A percentile compares a stretch with the other conserved stretches of the same genome.
phyloP scores from a whole-genome alignment of 495 filamentous ascomycete genomes.

The Hypoxylon perforatum region DNA sequence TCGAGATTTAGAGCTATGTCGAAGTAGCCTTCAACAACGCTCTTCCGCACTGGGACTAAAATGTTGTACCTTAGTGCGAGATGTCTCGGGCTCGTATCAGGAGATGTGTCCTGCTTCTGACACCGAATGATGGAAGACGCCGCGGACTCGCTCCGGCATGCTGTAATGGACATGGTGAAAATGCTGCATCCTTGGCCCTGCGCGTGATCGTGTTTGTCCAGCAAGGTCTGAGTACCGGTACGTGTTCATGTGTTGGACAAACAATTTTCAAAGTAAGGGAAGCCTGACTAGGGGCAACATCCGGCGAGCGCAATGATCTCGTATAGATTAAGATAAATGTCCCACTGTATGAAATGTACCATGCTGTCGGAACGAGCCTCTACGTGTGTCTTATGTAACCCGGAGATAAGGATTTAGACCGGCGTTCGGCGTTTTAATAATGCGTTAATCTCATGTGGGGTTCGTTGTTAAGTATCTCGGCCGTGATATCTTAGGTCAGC shows the following conservation, averaged over 20 bases:
- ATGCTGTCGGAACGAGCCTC: too few species aligned
- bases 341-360: too few species aligned
- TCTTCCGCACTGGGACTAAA: neutral
- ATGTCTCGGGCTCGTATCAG: slow-evolving; percentile 14
- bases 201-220: neutral
- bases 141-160: slow-evolving; percentile 2
- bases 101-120: slow-evolving; percentile 3
- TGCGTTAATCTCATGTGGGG: slow-evolving; percentile 19
- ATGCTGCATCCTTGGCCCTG: neutral
- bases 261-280: too few species aligned
- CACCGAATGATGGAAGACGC: neutral
- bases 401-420: neutral
- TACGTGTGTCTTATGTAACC: too few species aligned
- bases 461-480: neutral
- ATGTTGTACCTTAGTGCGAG: neutral
- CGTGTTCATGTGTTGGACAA: too few species aligned
- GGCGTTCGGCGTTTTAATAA: slow-evolving; percentile 33
- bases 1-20: slow-evolving; percentile 2
- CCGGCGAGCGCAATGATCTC: too few species aligned
- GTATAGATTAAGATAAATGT: too few species aligned
- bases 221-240: too few species aligned
- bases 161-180: neutral
- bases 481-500: neutral
- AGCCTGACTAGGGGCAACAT: too few species aligned
- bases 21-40: neutral